Evolutionary conservation across 2,329 filamentous ascomycete genomes (phyloP), one percentile per base, ranked within the genome.

Genomic region (Fusarium buharicum): DNA sequence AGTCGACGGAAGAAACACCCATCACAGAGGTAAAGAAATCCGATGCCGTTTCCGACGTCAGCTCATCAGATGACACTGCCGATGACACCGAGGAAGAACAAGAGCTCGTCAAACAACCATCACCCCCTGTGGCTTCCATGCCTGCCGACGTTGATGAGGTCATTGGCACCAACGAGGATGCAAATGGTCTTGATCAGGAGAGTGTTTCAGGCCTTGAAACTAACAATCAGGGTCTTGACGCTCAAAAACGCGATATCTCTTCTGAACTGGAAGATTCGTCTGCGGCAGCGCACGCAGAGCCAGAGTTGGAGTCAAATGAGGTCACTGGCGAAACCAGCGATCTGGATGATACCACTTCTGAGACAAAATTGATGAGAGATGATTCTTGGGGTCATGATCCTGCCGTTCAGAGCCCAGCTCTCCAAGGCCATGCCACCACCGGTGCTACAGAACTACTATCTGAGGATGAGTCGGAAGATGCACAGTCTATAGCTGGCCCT

Each of bases 391-490:
- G 34, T 14, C 17, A 14, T 11, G 12, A 20, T 13, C 17, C 16
- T 30, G 22, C 11, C 12, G 22, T 22, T 30, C n/a, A 16, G 17
- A 46, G 24, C 18, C 40, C 48, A 10, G 9, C 28, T 24, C 11
- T n/a, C 11, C 17, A 36, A 18, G 12, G 16, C 18, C 34, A 22
- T 17, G 20, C 37, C 31, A 37, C 37, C 12, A 8, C 24, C n/a
- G 34, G 13, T 18, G 22, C 24, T 50, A 8, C 14, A 27, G 28
- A 50, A 14, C 13, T 27, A 16, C n/a, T 27, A 17, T 27, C 16
- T 4, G 20, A 63, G 14, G 37, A 41, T 16, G 49, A 50, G 13
- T 50, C 24, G 30, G 56, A 56, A 34, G 56, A 43, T 16, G 44
- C 40, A n/a, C 16, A 41, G 18, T 33, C 39, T 24, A 36, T 22